Evolutionary conservation across 768 basidiomycete species (phyloP).

Genomic region (Tephrocybe sp.): DNA sequence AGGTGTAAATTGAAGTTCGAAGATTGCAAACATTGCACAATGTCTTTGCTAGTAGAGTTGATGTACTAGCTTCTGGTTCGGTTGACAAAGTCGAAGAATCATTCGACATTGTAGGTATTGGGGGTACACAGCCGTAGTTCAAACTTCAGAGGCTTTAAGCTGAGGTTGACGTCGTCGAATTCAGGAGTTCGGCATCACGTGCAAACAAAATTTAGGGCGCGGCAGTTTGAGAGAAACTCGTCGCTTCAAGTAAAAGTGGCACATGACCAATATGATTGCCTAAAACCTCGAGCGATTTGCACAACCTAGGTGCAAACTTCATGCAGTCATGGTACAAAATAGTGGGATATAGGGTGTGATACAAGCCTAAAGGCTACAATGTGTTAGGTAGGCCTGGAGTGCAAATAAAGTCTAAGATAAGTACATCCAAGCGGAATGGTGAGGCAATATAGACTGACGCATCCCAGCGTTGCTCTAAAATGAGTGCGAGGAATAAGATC

Average conservation of each 20-base stretch:
- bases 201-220: too few species aligned
- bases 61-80: constrained; percentile 15
- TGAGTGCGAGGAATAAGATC: constrained; percentile 16
- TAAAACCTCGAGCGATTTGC: too few species aligned
- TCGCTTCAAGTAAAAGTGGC: too few species aligned
- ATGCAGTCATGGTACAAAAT: too few species aligned
- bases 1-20: constrained; percentile 63
- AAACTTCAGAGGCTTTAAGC: too few species aligned
- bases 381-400: background rate
- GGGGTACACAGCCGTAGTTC: background rate
- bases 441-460: too few species aligned
- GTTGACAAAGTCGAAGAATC: background rate
- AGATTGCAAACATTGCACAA: constrained; percentile 50
- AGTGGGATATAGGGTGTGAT: background rate
- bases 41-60: constrained; percentile 17
- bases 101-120: constrained; percentile 9
- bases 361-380: constrained; percentile 1
- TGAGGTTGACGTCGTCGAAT: too few species aligned
- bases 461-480: background rate
- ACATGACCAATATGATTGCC: too few species aligned
- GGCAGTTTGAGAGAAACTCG: too few species aligned
- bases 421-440: constrained; percentile 1
- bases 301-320: too few species aligned
- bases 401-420: background rate
- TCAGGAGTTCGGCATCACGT: too few species aligned